Conservation (phyloP, 2,329 filamentous ascomycete species). For the Ciborinia camelliae region DNA sequence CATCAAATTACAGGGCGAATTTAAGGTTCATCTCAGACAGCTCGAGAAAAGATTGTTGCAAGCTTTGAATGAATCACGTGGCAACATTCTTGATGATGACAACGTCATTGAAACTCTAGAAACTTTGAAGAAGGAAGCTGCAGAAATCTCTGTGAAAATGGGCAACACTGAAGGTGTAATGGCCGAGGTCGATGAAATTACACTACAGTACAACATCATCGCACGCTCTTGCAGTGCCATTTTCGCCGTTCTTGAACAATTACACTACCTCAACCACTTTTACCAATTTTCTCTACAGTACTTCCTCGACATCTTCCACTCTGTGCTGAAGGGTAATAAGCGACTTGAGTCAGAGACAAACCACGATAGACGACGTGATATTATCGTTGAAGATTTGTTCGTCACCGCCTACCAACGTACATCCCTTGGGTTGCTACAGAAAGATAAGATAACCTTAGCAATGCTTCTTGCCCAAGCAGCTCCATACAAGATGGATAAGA, state of each 20-base stretch:
- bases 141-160: slow-evolving; percentile 94
- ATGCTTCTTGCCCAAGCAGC: slow-evolving; percentile 94
- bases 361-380: slow-evolving; percentile 75
- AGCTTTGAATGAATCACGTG: slow-evolving; percentile 93
- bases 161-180: slow-evolving; percentile 96
- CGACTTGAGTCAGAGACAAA: slow-evolving; percentile 67
- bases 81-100: slow-evolving; percentile 97
- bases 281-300: slow-evolving; percentile 99
- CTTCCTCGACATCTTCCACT: slow-evolving; percentile 96
- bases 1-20: slow-evolving; percentile 98
- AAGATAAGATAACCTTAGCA: slow-evolving; percentile 88
- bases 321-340: slow-evolving; percentile 78
- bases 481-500: slow-evolving; percentile 94
- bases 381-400: slow-evolving; percentile 89
- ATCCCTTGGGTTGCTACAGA: slow-evolving; percentile 87
- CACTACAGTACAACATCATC: slow-evolving; percentile 88
- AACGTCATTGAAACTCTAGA: slow-evolving; percentile 97
- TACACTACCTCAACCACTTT: slow-evolving; percentile 98
- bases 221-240: slow-evolving; percentile 94
- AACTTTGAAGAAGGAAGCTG: slow-evolving; percentile 95
- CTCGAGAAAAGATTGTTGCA: slow-evolving; percentile 92
- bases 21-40: slow-evolving; percentile 95
- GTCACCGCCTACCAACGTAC: slow-evolving; percentile 89
- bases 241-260: slow-evolving; percentile 92
- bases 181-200: slow-evolving; percentile 95